phyloP scores from a whole-genome alignment of 2,329 filamentous ascomycete genomes.

The Penicillium janthinellum region DNA sequence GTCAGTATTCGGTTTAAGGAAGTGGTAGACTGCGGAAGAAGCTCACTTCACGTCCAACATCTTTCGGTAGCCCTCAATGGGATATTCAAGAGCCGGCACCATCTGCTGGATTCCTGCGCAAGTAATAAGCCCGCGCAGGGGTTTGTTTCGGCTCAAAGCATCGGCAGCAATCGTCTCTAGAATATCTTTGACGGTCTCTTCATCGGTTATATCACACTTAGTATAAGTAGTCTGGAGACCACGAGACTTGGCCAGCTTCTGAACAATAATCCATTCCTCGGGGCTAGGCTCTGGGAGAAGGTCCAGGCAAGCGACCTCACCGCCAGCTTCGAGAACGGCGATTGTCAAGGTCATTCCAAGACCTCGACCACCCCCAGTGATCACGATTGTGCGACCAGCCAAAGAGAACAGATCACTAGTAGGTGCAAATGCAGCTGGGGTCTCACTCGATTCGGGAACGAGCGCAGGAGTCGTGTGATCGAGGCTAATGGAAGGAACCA shows the following conservation, averaged over 20 bases:
- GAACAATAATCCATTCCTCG: conserved; percentile 47
- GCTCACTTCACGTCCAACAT: conserved; percentile 40
- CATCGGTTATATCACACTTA: conserved; percentile 53
- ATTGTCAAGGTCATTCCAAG: conserved; percentile 54
- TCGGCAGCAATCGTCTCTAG: conserved; percentile 42
- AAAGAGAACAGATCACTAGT: conserved; percentile 49
- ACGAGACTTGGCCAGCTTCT: conserved; percentile 44
- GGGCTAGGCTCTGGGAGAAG: conserved; percentile 38
- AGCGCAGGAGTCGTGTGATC: conserved; percentile 23
- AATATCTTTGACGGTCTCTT: conserved; percentile 39
- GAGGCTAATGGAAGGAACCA: conserved; percentile 28
- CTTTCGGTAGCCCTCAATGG: conserved; percentile 38
- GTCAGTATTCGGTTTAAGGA: not conserved
- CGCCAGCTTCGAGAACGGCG: conserved; percentile 54
- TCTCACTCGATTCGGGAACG: conserved; percentile 36
- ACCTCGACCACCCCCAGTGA: conserved; percentile 56
- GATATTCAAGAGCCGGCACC: conserved; percentile 51
- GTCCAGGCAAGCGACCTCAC: conserved; percentile 53
- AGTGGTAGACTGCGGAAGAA: not conserved
- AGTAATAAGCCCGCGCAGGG: conserved; percentile 40
- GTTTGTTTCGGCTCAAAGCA: conserved; percentile 21
- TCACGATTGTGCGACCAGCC: conserved; percentile 41
- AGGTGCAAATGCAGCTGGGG: conserved; percentile 29
- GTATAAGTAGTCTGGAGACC: conserved; percentile 44
- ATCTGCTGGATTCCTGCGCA: conserved; percentile 56